A percentile compares a stretch with the other conserved stretches of the same genome.
Conservation (phyloP, 2,329 filamentous ascomycete species). For the Cordyceps fumosorosea region DNA sequence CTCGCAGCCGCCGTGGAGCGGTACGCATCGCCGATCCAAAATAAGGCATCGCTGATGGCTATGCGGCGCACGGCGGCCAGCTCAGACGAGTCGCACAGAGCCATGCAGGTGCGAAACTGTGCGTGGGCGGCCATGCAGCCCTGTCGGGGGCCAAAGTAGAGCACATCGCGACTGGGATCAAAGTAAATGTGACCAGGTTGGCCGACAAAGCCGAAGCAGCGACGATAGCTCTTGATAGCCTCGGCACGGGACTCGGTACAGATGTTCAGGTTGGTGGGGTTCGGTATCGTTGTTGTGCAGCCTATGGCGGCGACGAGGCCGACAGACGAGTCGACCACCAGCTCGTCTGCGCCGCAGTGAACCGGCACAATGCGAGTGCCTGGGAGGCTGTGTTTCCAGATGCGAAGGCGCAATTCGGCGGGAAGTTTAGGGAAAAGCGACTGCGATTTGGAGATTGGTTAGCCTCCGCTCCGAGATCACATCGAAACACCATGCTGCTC, state of each 20-base stretch:
- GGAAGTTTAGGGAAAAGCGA: slow-evolving; percentile 37
- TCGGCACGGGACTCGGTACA: slow-evolving; percentile 41
- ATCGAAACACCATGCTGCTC: neutral
- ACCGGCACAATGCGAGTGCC: slow-evolving; percentile 37
- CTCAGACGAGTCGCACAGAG: slow-evolving; percentile 34
- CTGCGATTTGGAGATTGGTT: slow-evolving; percentile 21
- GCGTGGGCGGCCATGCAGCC: slow-evolving; percentile 40
- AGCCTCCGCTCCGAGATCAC: neutral
- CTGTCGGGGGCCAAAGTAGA: slow-evolving; percentile 40
- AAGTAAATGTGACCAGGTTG: slow-evolving; percentile 37
- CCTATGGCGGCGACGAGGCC: slow-evolving; percentile 18
- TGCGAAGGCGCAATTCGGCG: slow-evolving; percentile 39
- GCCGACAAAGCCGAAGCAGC: slow-evolving; percentile 36
- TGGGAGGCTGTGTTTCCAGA: slow-evolving; percentile 41
- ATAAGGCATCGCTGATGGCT: slow-evolving; percentile 40
- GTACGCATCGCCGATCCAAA: slow-evolving; percentile 31
- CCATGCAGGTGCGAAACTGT: slow-evolving; percentile 38
- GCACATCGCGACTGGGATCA: slow-evolving; percentile 34
- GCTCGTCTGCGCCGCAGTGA: slow-evolving; percentile 26
- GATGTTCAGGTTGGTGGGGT: slow-evolving; percentile 39
- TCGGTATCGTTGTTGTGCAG: slow-evolving; percentile 34
- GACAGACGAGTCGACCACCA: neutral
- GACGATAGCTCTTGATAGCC: slow-evolving; percentile 34
- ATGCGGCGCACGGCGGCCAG: slow-evolving; percentile 34
- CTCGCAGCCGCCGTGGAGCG: slow-evolving; percentile 33